Evolutionary conservation across 495 filamentous ascomycete genomes (phyloP).

Genomic region (Lasiosphaeria miniovina): DNA sequence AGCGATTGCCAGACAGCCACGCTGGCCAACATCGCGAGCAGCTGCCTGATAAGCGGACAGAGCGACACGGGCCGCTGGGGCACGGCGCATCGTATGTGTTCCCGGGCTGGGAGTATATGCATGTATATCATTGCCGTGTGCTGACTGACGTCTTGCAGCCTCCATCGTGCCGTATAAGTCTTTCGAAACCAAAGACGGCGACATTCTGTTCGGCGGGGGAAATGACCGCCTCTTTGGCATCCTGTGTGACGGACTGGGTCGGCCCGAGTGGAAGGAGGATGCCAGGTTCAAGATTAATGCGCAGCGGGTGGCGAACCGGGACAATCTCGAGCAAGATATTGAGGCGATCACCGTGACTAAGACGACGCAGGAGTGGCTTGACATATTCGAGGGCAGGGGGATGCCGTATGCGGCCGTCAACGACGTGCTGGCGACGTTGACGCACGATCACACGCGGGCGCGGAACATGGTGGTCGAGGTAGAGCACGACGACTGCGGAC

Average conservation of each 20-base stretch:
- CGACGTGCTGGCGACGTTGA: conserved; percentile 78
- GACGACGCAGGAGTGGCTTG: conserved; percentile 87
- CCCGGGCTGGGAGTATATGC: too few species aligned
- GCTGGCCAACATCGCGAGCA: conserved; percentile 88
- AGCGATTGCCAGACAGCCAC: conserved; percentile 96
- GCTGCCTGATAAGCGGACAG: conserved; percentile 82
- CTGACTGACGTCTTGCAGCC: conserved; percentile 47
- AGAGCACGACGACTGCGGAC: conserved; percentile 77
- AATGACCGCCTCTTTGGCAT: conserved; percentile 91
- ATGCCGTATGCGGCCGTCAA: conserved; percentile 96
- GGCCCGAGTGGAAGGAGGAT: conserved; percentile 77
- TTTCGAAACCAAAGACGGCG: conserved; percentile 90
- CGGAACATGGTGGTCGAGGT: conserved; percentile 85
- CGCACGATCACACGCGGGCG: conserved; percentile 81
- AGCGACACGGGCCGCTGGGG: conserved; percentile 89
- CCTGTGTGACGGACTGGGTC: conserved; percentile 72
- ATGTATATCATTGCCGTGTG: background rate
- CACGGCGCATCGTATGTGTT: conserved; percentile 81
- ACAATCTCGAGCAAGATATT: conserved; percentile 71
- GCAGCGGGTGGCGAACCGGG: conserved; percentile 74
- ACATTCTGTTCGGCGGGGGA: conserved; percentile 87
- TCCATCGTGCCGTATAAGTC: conserved; percentile 94
- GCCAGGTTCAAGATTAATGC: conserved; percentile 74
- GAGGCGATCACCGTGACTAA: conserved; percentile 68
- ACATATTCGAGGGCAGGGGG: conserved; percentile 81